Base-by-base conservation (phyloP, 2,329 filamentous ascomycete species). In the Xylariomycetidae sp. region DNA sequence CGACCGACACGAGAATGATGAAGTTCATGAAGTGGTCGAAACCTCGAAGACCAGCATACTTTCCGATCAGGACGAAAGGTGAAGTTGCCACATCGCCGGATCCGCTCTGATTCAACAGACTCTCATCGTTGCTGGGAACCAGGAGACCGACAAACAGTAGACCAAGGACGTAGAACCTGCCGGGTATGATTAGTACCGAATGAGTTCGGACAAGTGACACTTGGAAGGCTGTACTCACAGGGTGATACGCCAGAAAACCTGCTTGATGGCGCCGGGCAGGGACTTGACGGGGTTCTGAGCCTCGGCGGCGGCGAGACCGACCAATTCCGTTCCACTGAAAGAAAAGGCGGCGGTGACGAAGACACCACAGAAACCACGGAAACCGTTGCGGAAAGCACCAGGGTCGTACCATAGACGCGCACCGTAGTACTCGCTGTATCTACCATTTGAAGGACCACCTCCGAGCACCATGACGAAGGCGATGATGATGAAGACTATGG, bases 251-350 rank as follows among this genome's bases (percentile, higher is more conserved):
- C 71, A 75, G 38, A 75, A 75, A 19, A 75, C 85, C 54, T 94
- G 88, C 64, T 92, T 94, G 50, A 90, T 81, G 5, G 88, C 88
- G 2, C 78, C 80, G 0, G 88, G 88, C 2, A 95, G 71, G 0
- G 82, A 76, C 52, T 85, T 80, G 36, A 77, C 71, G 0, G 84
- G 84, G 51, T 86, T 85, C 8, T 64, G 61, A 0, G 82, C 77
- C 58, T 88, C 84, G 6, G 82, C 82, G 1, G 82, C 82, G 3
- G 82, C 81, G 3, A 88, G 69, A 46, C 82, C 83, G n/a, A 87
- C 82, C 3, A 85, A 66, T 52, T 87, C 83, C 0, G 82, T 86
- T 11, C 82, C 83, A 12, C 77, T 75, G 52, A 86, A 88, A 15
- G 82, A 66, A 50, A 87, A 87, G 4, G 82, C 82, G 3, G 83